Evolutionary conservation across 2,329 filamentous ascomycete genomes (phyloP).

Genomic region (Arachnopeziza araneosa): DNA sequence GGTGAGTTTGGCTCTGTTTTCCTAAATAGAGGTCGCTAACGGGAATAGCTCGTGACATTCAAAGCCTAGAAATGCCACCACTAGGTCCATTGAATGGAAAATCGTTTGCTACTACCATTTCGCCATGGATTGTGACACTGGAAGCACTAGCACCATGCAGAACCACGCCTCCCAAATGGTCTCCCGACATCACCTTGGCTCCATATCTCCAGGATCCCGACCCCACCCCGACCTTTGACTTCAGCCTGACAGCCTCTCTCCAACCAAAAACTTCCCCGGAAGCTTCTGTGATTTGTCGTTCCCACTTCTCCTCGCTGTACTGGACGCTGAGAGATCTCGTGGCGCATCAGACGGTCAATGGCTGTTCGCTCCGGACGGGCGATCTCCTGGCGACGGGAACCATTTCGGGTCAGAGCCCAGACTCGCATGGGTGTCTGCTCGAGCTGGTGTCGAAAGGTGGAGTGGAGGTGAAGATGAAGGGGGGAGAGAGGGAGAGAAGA

Average conservation of each 20-base stretch:
- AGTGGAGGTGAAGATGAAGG: constrained; percentile 24
- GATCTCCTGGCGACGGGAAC: constrained; percentile 40
- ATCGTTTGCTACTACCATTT: constrained; percentile 53
- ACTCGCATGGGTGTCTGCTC: constrained; percentile 36
- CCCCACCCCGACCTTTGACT: constrained; percentile 32
- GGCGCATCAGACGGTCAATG: constrained; percentile 34
- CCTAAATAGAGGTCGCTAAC: background rate
- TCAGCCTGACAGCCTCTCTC: constrained; percentile 12
- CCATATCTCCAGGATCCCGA: constrained; percentile 33
- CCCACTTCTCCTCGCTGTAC: constrained; percentile 32
- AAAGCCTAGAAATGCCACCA: constrained; percentile 54
- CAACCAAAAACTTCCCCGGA: constrained; percentile 6
- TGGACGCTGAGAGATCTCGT: constrained; percentile 36
- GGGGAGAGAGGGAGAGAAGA: constrained; percentile 28
- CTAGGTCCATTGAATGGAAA: constrained; percentile 58
- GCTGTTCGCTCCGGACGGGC: constrained; percentile 34
- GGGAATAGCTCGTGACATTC: constrained; percentile 50
- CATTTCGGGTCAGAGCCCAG: constrained; percentile 32
- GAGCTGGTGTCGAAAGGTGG: constrained; percentile 36
- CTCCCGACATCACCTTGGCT: constrained; percentile 15
- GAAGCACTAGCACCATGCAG: constrained; percentile 43
- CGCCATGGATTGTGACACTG: constrained; percentile 55
- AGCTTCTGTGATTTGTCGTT: constrained; percentile 24
- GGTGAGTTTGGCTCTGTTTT: constrained; percentile 24
- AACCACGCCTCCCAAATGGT: constrained; percentile 15